Evolutionary conservation across 768 basidiomycete species (phyloP), one percentile per base, ranked within the genome.

Genomic region (Leccinum aurantiacum): DNA sequence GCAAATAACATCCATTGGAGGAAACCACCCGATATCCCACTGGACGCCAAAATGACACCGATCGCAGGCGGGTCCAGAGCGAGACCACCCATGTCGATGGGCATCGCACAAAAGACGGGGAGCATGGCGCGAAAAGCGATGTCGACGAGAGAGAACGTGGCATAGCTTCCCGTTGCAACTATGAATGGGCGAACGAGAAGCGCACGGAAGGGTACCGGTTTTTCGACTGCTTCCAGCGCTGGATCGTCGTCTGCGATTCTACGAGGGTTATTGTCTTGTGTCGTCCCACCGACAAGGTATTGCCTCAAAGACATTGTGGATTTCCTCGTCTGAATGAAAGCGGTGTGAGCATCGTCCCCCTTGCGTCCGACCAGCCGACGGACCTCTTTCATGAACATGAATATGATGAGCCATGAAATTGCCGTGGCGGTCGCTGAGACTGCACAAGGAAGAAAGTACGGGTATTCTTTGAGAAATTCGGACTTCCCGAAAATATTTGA

Each of bases 361-460:
- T 27, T 24, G 47, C 35, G 29, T 24, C 19, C 14, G 13, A 56
- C 8, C 24, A 47, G n/a, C 14, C 15, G 17, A 58, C 54, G 4
- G 4, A 80, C 82, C 77, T 90, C 89, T 63, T 81, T 80, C 48
- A 90, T 71, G 67, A 79, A 85, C 7, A 84, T 46, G 38, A 79
- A 70, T 0, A 80, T 76, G 13, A 85, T 69, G 15, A 84, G 38
- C 79, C 80, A 84, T 9, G 80, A 81, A 13, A 85, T 8, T 10
- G 74, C 70, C 1, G 85, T 77, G 64, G 86, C 79, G 1, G 79
- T 80, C 1, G 85, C 87, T 4, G 86, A 77, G 15, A 88, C 80
- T 13, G 85, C 79, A 63, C 89, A 90, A 0, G 89, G 83, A 17
- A 90, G 77, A 69, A 90, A 88, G 72, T 92, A 91, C 0, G 90